Evolutionary conservation across 768 basidiomycete genomes (phyloP).

Genomic region (Trametes coccinea): DNA sequence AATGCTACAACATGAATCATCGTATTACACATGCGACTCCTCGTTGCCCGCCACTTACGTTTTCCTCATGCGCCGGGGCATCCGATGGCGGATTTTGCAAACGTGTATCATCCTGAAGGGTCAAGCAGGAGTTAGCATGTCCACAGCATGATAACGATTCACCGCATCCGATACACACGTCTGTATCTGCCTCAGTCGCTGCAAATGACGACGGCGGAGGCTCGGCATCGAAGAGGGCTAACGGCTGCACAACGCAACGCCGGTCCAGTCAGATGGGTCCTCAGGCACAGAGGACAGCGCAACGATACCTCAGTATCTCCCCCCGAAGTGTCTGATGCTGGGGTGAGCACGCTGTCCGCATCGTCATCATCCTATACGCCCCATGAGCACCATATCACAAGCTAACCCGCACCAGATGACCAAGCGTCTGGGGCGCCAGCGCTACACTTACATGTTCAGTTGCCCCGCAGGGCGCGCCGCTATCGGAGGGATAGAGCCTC

Average conservation of each 20-base stretch:
- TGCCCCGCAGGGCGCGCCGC: neutral
- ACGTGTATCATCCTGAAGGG: conserved; percentile 11
- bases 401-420: neutral
- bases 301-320: conserved; percentile 22
- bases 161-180: conserved; percentile 9
- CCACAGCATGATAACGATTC: neutral
- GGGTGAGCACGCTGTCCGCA: conserved; percentile 17
- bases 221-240: conserved; percentile 22
- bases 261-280: neutral
- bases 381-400: conserved; percentile 2
- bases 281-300: neutral
- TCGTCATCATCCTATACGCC: conserved; percentile 8
- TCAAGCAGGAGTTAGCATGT: neutral
- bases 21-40: neutral
- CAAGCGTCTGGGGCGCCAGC: neutral
- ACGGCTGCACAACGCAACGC: conserved; percentile 7
- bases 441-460: conserved; percentile 8
- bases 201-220: conserved; percentile 28
- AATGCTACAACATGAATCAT: conserved; percentile 6
- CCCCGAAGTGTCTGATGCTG: conserved; percentile 12
- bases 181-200: conserved; percentile 12
- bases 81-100: neutral
- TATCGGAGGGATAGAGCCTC: neutral
- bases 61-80: neutral
- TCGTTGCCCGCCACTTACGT: neutral